Evolutionary conservation across 2,329 filamentous ascomycete genomes (phyloP), one percentile per base, ranked within the genome.

Genomic region (Eurotiales sp.): DNA sequence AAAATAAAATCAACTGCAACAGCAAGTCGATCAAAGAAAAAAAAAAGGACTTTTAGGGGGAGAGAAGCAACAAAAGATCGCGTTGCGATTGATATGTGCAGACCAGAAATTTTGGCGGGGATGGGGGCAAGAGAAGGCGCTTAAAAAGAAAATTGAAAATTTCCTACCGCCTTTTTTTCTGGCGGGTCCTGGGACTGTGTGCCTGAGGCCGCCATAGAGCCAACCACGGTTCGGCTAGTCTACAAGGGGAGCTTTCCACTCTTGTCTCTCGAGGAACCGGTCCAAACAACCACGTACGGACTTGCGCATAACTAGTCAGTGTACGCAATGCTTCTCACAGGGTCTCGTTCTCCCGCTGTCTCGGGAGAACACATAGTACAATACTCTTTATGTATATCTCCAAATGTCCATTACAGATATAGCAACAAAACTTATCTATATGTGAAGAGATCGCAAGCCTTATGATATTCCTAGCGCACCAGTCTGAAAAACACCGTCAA

Each of bases 401-500:
- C 5, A 27, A 6, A 6, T 27, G 25, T 34, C 12, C n/a, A 37
- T 37, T 37, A 37, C 17, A 36, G 32, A 27, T 27, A n/a, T n/a
- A n/a, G n/a, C n/a, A n/a, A n/a, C n/a, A n/a, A n/a, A n/a, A n/a
- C n/a, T n/a, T n/a, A n/a, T n/a, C n/a, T n/a, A n/a, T n/a, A n/a
- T n/a, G n/a, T n/a, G n/a, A n/a, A n/a, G 32, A 17, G 17, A 34
- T 34, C 2, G 32, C 8, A 17, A 17, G n/a, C 32, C 25, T 29
- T 29, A 29, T 43, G 22, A 29, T 27, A 36, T 17, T 10, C 17
- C 25, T 50, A 53, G 32, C 72, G 79, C 66, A 83, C 69, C 59
- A 95, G 70, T 68, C 93, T 86, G 55, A 86, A 80, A 69, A 87
- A 87, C 23, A 93, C 76, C 1, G 83, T 89, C 52, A 90, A 78